Conservation (phyloP, 177 flowering plant species). For the Telopea speciosissima region DNA sequence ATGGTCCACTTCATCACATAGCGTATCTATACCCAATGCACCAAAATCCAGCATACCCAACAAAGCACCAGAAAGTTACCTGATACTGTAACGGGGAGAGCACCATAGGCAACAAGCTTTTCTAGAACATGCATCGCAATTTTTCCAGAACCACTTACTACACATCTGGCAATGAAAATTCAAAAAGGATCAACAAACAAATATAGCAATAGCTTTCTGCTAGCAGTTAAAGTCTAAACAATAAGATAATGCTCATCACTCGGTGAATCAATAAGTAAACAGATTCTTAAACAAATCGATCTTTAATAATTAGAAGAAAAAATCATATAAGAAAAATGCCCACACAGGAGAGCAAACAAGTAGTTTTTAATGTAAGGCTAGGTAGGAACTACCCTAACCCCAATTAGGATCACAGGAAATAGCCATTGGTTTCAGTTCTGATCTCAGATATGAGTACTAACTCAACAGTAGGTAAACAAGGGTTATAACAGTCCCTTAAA, state of each 20-base stretch:
- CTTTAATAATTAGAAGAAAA: background rate
- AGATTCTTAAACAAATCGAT: background rate
- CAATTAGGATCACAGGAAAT: too few species aligned
- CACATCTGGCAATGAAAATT: conserved; percentile 54
- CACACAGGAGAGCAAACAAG: background rate
- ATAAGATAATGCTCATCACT: background rate
- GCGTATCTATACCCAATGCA: background rate
- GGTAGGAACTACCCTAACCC: too few species aligned
- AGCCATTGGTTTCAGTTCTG: too few species aligned
- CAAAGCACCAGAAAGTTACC: conserved; percentile 37
- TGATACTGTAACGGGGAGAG: conserved; percentile 84
- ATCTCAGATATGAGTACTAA: too few species aligned
- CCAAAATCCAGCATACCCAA: background rate
- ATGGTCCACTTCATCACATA: background rate
- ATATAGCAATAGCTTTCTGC: background rate
- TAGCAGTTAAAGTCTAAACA: background rate
- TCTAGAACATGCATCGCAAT: conserved; percentile 95
- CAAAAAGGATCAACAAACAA: background rate
- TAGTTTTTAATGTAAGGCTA: too few species aligned
- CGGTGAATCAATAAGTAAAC: background rate
- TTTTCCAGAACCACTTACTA: conserved; percentile 95
- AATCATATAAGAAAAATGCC: background rate
- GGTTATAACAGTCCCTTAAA: too few species aligned
- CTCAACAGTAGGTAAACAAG: too few species aligned
- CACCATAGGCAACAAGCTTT: conserved; percentile 87